Conservation (phyloP, 116 monocot genomes). For the Trichopus zeylanicus region DNA sequence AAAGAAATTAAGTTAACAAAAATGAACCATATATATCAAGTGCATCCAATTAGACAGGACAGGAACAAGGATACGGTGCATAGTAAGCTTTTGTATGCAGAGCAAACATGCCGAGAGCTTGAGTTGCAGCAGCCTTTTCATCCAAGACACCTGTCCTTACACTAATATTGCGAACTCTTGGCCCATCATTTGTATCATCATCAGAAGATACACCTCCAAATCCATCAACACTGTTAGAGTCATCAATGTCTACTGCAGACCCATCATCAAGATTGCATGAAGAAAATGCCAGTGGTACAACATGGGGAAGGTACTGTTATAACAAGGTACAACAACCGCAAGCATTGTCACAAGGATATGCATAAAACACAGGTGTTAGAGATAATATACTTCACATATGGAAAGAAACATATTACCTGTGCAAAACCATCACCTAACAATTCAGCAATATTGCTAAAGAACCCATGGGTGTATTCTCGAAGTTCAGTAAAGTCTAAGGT, state of each 20-base stretch:
- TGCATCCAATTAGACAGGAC: background rate
- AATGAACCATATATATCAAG: background rate
- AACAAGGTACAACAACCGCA: background rate
- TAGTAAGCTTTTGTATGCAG: conserved; percentile 76
- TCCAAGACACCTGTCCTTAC: conserved; percentile 94
- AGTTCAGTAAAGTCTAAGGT: conserved; percentile 86
- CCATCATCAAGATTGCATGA: conserved; percentile 99
- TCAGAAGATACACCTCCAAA: conserved; percentile 89
- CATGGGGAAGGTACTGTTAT: conserved; percentile 84
- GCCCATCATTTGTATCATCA: conserved; percentile 75
- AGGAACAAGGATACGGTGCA: conserved; percentile 89
- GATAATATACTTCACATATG: background rate
- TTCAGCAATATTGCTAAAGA: conserved; percentile 96
- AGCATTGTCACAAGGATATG: background rate
- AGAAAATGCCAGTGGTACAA: conserved; percentile 77
- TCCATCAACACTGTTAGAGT: conserved; percentile 66
- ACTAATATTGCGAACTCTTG: conserved; percentile 88
- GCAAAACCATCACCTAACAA: conserved; percentile 79
- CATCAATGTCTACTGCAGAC: conserved; percentile 75
- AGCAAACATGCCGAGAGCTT: conserved; percentile 89
- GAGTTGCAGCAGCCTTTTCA: conserved; percentile 96
- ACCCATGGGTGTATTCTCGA: conserved; percentile 96
- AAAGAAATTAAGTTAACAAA: conserved; percentile 28
- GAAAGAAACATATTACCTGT: conserved; percentile 27
- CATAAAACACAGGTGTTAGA: background rate